These are phyloP conservation scores for Nematocida sp. DNA, from an alignment of 371 early-diverging fungal genomes.

Conservation along the genomic window DNA sequence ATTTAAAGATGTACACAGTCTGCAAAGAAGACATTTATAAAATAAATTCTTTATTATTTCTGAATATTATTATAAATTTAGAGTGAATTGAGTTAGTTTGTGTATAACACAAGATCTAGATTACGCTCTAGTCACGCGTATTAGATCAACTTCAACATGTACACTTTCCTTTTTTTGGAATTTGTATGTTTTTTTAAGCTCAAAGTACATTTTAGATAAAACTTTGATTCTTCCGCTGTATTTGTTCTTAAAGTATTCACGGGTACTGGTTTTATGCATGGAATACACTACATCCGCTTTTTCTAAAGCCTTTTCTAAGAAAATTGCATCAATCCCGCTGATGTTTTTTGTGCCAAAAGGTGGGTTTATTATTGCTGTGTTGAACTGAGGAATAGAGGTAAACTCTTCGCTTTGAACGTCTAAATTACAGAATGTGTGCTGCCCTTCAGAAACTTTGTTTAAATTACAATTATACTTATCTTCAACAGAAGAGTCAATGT, in stretches of 20 bases:
- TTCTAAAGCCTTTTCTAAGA: constrained; percentile 62
- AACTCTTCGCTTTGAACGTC: constrained; percentile 22
- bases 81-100: no score
- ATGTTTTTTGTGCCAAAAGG: constrained; percentile 68
- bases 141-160: constrained; percentile 62
- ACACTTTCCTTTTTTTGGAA: constrained; percentile 65
- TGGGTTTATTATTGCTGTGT: constrained; percentile 66
- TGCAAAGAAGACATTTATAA: no score
- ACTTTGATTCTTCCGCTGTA: constrained; percentile 51
- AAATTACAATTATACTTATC: constrained; percentile 55
- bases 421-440: constrained; percentile 17
- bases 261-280: constrained; percentile 67
- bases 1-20: no score
- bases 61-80: no score
- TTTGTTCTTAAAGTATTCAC: constrained; percentile 62
- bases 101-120: no score
- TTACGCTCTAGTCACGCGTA: constrained; percentile 28
- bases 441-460: background rate
- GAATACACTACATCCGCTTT: constrained; percentile 61
- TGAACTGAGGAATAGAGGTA: constrained; percentile 14
- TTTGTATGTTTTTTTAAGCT: constrained; percentile 64
- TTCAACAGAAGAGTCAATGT: constrained; percentile 55
- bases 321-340: constrained; percentile 62
- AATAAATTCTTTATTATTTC: no score
- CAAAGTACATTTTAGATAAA: constrained; percentile 64